Base-by-base conservation (phyloP, 2,329 filamentous ascomycete genomes). In the Rhexocercosporidium sp. region DNA sequence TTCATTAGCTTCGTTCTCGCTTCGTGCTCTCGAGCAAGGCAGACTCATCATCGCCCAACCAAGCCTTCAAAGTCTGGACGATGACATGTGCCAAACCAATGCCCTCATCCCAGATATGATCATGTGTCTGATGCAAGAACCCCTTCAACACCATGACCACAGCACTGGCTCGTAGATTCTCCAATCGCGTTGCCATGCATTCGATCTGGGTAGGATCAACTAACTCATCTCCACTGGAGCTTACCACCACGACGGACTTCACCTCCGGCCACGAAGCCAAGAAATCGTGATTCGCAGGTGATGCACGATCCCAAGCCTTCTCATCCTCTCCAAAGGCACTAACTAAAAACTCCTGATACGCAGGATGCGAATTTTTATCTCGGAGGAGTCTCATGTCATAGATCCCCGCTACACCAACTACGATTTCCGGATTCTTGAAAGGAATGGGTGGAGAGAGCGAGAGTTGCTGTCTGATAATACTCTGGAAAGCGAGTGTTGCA, bases 391-490 rank as follows among this genome's bases (percentile, higher is more conserved):
- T 63, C 25, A 93, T 77, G 73, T 91, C 86, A 77, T 92, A 92
- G 25, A 93, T 86, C 0, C 91, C 90, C 64, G 86, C 85, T 22
- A 91, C 78, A 39, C 88, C 85, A 3, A 92, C 75, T 18, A 92
- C 78, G 2, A 84, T 85, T 1, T 79, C 74, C 0, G 88, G 88
- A 76, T 66, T 63, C 11, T 63, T 44, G 44, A 65, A 70, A 44
- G 27, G 49, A n/a, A 54, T 25, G 8, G 44, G 18, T 11, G 12
- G 2, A 3, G 44, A 22, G 12, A 64, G 39, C 29, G 18, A 47
- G 22, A 63, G 20, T 7, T 14, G 31, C 12, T n/a, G 14, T 29
- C 59, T 20, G 68, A 59, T 79, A 73, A 39, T 66, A 66, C 41
- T 78, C 78, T 93, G 91, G 61, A 88, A 83, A 0, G 86, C 84